A percentile compares a stretch with the other conserved stretches of the same genome.
Evolutionary conservation across 2,329 filamentous ascomycete genomes (phyloP).

Genomic region (Harringtonia lauricola): DNA sequence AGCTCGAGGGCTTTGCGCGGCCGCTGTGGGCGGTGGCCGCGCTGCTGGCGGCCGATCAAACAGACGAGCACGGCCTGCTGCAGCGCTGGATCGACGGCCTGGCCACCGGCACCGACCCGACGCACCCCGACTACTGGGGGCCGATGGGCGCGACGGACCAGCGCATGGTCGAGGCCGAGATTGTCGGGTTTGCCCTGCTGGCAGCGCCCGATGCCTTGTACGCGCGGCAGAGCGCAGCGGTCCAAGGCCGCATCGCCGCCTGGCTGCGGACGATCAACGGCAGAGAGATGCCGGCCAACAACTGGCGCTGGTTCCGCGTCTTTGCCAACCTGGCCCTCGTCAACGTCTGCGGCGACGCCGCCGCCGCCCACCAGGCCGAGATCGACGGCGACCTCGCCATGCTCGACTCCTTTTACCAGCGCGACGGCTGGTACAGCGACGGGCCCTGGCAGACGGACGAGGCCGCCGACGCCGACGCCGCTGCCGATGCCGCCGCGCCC

Average conservation of each 20-base stretch:
- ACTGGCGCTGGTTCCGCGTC: conserved; percentile 74
- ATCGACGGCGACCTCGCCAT: conserved; percentile 68
- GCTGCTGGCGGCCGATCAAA: conserved; percentile 55
- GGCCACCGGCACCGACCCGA: conserved; percentile 58
- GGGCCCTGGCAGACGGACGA: conserved; percentile 68
- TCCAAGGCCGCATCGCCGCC: conserved; percentile 53
- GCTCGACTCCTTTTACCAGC: conserved; percentile 71
- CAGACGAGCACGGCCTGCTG: conserved; percentile 52
- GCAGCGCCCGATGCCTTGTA: conserved; percentile 54
- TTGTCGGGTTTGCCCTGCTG: conserved; percentile 55
- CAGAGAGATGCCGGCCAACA: conserved; percentile 63
- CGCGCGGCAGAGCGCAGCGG: conserved; percentile 47
- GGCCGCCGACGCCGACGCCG: conserved; percentile 42
- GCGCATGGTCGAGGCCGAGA: conserved; percentile 61
- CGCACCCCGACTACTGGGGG: conserved; percentile 64
- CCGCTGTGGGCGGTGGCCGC: conserved; percentile 67
- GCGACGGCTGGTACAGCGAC: conserved; percentile 73
- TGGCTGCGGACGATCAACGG: conserved; percentile 71
- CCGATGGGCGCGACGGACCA: conserved; percentile 67
- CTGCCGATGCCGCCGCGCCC: too few relatives aligned
- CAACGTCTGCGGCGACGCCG: conserved; percentile 62
- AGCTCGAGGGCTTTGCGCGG: conserved; percentile 65
- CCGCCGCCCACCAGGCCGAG: conserved; percentile 55
- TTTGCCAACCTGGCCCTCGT: conserved; percentile 72
- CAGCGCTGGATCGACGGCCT: conserved; percentile 61